Conservation (phyloP, 768 basidiomycete genomes). For the Cystofilobasidium capitatum region DNA sequence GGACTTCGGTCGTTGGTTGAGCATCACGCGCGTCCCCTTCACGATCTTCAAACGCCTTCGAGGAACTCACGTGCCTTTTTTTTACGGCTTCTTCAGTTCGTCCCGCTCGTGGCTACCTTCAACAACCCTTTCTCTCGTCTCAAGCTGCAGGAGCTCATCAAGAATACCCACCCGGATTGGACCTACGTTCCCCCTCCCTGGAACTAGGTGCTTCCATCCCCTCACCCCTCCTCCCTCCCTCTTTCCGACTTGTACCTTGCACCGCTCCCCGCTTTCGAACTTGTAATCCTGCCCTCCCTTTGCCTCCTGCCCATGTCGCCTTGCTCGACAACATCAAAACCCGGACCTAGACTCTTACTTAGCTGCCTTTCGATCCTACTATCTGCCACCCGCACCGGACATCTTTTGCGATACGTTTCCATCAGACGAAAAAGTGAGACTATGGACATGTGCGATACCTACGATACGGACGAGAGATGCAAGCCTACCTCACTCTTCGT, state of each 20-base stretch:
- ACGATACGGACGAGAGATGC: neutral
- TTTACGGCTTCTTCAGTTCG: neutral
- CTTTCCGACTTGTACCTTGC: no score
- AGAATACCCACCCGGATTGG: neutral
- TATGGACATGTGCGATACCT: neutral
- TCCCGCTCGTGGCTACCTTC: constrained; percentile 4
- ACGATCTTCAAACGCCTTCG: neutral
- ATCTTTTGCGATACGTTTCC: no score
- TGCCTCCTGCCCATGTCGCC: no score
- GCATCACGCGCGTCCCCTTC: neutral
- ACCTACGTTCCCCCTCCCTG: neutral
- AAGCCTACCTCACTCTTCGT: neutral
- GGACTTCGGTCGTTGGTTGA: constrained; percentile 4
- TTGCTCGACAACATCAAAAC: no score
- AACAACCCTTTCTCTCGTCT: constrained; percentile 3
- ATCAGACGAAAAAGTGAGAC: no score
- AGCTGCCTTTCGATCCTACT: no score
- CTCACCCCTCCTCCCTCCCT: no score
- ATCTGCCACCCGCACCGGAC: no score
- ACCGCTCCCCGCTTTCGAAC: no score
- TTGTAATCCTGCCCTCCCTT: neutral
- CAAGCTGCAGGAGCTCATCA: neutral
- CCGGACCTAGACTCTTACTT: no score
- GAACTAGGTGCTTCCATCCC: no score
- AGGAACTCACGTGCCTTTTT: neutral